Evolutionary conservation across 2,329 filamentous ascomycete genomes (phyloP).

Genomic region (Exophiala bonariae): DNA sequence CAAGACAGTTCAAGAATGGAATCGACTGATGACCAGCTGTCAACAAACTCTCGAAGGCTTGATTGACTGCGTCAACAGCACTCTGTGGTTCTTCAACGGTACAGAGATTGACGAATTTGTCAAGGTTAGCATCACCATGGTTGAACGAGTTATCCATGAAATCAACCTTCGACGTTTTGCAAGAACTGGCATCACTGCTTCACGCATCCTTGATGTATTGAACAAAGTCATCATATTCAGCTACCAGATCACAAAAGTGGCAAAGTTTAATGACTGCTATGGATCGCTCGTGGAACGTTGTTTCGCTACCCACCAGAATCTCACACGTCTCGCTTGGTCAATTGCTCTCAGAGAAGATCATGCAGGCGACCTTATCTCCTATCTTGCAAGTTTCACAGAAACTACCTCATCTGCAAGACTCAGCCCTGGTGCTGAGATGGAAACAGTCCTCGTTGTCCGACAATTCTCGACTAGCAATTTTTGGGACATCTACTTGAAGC

Average conservation of each 20-base stretch:
- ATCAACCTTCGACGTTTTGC: background rate
- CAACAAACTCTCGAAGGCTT: conserved; percentile 9
- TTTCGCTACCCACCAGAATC: conserved; percentile 3
- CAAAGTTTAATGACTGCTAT: background rate
- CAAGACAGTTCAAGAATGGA: too few species aligned
- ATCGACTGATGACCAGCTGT: too few species aligned
- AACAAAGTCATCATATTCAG: conserved; percentile 13
- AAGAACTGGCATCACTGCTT: background rate
- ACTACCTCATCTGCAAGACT: background rate
- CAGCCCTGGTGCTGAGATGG: conserved; percentile 8
- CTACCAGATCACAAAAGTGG: conserved; percentile 10
- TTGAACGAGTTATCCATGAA: conserved; percentile 6
- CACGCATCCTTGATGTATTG: conserved; percentile 7
- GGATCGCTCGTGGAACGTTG: background rate
- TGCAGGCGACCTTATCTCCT: conserved; percentile 5
- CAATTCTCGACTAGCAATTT: conserved; percentile 5
- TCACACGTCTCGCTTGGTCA: conserved; percentile 15
- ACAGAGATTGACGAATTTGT: conserved; percentile 10
- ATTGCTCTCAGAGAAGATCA: conserved; percentile 10
- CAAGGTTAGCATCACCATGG: background rate
- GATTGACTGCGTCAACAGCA: conserved; percentile 11
- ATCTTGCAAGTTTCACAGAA: conserved; percentile 4
- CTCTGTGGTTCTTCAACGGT: conserved; percentile 3
- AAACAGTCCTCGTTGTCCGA: conserved; percentile 15
- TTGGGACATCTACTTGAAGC: conserved; percentile 10